Evolutionary conservation across 208 protist genomes (phyloP), one percentile per base, ranked within the genome.

Genomic region (Leishmania gerbilli): DNA sequence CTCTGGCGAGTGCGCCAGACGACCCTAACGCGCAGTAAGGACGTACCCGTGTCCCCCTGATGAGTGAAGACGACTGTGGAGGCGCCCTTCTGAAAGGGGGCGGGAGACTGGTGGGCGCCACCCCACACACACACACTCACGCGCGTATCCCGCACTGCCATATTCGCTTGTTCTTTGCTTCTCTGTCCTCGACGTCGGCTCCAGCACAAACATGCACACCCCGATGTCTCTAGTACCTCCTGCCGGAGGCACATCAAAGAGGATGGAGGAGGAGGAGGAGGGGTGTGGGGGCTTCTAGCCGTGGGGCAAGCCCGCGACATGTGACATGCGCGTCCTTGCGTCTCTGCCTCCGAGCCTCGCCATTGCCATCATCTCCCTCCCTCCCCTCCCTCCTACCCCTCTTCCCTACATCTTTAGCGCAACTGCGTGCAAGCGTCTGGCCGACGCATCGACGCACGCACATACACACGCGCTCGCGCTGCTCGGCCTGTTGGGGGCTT

Each of bases 1-100:
- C 76, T 85, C 2, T 85, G 81, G 81, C 58, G 71, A 31, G 47
- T 84, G 3, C 3, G 49, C 67, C 8, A 45, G 40, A 71, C 8
- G 7, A 49, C 34, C 67, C 37, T 47, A 2, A 53, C 13, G 24
- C 24, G 21, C 27, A 21, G 17, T 15, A 49, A n/a, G 67, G n/a
- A 13, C 40, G 67, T 4, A 15, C 21, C 7, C 19, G 34, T 40
- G 34, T 45, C 37, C 37, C 37, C 27, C 24, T 71, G n/a, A 71
- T 49, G 21, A 19, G 27, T 49, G 40, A 40, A 58, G 53, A 58
- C 19, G 53, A 7, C 45, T 49, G 45, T 49, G 45, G 45, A 49
- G 45, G 45, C 45, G 45, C 45, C 31, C 31, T 47, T 42, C 34
- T 69, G 24, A 69, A 69, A 47, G 37, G 42, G 49, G 34, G 21